Conservation (phyloP, 1,139 yeast genomes). For the Magnusiomyces fungicola region DNA sequence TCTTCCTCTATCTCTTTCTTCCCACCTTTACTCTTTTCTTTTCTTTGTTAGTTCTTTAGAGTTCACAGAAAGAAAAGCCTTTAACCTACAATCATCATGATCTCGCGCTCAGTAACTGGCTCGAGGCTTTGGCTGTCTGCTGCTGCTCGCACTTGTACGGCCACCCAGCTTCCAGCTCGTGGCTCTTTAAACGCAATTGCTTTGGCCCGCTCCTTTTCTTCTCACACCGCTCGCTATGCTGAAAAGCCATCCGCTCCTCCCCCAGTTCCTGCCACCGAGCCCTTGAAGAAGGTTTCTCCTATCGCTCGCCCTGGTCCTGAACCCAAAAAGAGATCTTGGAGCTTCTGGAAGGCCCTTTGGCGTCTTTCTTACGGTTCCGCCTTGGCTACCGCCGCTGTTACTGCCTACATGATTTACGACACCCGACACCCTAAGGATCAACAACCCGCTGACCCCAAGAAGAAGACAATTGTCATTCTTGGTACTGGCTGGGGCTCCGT, state of each 20-base stretch:
- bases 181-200: background rate
- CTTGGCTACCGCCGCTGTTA: slow-evolving; percentile 27
- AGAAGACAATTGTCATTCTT: slow-evolving; percentile 80
- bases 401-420: slow-evolving; percentile 32
- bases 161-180: background rate
- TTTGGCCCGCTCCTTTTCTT: background rate
- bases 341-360: slow-evolving; percentile 29
- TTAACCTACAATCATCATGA: background rate
- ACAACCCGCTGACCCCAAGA: slow-evolving; percentile 40
- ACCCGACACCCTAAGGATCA: slow-evolving; percentile 35
- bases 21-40: background rate
- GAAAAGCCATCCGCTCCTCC: too few species aligned
- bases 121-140: too few species aligned
- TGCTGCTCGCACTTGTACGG: too few species aligned
- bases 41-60: background rate
- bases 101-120: background rate
- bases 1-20: background rate
- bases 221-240: too few species aligned
- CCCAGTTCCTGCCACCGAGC: background rate
- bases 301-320: slow-evolving; percentile 10
- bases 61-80: background rate
- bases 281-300: background rate
- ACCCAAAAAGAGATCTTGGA: slow-evolving; percentile 15
- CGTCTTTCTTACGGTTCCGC: slow-evolving; percentile 28
- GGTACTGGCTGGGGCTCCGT: slow-evolving; percentile 83